phyloP scores from a whole-genome alignment of 2,329 filamentous ascomycete genomes.

The Phialophora expanda region DNA sequence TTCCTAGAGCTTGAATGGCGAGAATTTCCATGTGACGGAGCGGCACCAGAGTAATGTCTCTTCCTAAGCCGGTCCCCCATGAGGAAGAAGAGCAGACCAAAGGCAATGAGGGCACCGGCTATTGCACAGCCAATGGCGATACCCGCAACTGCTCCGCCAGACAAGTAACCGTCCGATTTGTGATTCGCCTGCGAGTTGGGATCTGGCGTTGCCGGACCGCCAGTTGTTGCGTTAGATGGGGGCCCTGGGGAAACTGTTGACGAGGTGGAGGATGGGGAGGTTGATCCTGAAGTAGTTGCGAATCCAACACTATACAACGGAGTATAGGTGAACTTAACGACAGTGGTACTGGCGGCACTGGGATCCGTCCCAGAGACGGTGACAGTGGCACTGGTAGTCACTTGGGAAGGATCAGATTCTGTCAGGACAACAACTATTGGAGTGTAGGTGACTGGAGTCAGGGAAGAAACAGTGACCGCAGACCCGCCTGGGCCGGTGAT shows the following conservation, averaged over 20 bases:
- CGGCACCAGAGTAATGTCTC: background rate
- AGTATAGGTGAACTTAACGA: background rate
- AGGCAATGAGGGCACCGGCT: background rate
- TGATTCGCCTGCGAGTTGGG: background rate
- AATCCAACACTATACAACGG: background rate
- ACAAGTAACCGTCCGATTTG: background rate
- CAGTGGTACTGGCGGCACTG: background rate
- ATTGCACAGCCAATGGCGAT: constrained; percentile 1
- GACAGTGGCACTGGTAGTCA: background rate
- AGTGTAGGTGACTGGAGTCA: background rate
- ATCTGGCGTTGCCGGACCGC: background rate
- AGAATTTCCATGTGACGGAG: background rate
- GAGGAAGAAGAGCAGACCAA: background rate
- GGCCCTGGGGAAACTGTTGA: background rate
- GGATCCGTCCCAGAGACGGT: background rate
- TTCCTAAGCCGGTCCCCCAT: background rate
- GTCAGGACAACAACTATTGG: background rate
- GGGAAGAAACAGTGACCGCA: background rate
- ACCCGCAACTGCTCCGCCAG: background rate
- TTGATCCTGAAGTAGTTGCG: background rate
- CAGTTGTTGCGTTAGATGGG: background rate
- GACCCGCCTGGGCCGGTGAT: no score
- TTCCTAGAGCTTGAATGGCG: background rate
- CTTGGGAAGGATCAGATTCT: background rate
- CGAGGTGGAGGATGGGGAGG: background rate